phyloP scores from a whole-genome alignment of 306 rosid species.

The Abrus pulchellus region DNA sequence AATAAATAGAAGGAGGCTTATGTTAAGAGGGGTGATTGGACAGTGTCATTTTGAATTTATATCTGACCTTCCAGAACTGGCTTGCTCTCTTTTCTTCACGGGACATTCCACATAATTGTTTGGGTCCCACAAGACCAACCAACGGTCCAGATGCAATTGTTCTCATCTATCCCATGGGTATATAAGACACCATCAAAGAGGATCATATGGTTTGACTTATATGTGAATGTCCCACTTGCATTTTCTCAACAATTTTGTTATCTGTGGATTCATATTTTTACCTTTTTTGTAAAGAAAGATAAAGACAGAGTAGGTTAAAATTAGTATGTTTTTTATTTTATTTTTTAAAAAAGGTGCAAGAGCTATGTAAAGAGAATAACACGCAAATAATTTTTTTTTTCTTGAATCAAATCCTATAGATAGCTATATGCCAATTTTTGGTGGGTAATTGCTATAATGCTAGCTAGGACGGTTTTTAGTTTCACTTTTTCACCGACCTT shows the following conservation, averaged over 20 bases:
- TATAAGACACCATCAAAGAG: slow-evolving; percentile 14
- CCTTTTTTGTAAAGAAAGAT: background rate
- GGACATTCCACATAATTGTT: slow-evolving; percentile 58
- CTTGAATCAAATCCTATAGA: slow-evolving; percentile 5
- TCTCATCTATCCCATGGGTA: slow-evolving; percentile 43
- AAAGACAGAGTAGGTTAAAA: slow-evolving; percentile 22
- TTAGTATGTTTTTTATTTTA: background rate
- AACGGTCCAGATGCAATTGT: slow-evolving; percentile 54
- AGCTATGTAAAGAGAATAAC: background rate
- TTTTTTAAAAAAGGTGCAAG: background rate
- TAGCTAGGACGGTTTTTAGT: slow-evolving; percentile 32
- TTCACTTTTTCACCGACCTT: slow-evolving; percentile 45
- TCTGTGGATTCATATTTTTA: background rate
- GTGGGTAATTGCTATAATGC: slow-evolving; percentile 8
- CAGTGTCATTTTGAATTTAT: slow-evolving; percentile 55
- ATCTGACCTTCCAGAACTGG: slow-evolving; percentile 42
- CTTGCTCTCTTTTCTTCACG: slow-evolving; percentile 38
- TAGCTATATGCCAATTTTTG: slow-evolving; percentile 16
- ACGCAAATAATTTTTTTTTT: background rate
- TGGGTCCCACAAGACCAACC: slow-evolving; percentile 44
- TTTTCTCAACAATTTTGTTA: slow-evolving; percentile 2
- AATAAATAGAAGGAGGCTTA: slow-evolving; percentile 62
- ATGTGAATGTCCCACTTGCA: slow-evolving; percentile 45
- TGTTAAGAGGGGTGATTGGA: slow-evolving; percentile 46
- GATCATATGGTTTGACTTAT: slow-evolving; percentile 54